Evolutionary conservation across 176 grass and related monocot genomes (phyloP).

Genomic region (Poa annua): DNA sequence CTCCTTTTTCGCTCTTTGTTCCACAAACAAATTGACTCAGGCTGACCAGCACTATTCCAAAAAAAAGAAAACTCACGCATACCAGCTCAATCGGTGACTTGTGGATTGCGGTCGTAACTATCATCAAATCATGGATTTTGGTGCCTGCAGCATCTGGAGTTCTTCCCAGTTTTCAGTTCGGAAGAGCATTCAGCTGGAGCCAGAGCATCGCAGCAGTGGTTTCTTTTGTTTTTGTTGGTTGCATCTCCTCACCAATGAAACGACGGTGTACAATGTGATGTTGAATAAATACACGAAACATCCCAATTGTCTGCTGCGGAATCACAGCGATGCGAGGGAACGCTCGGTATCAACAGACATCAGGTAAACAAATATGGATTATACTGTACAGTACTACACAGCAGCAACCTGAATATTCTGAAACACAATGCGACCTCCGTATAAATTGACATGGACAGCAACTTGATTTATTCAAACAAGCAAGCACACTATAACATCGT

Average conservation of each 20-base stretch:
- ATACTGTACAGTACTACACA: too few relatives aligned
- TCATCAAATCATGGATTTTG: not conserved
- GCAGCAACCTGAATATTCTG: not conserved
- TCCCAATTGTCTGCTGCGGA: not conserved
- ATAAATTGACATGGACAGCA: not conserved
- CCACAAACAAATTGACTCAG: too few relatives aligned
- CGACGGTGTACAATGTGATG: not conserved
- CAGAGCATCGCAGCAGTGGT: not conserved
- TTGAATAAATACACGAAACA: not conserved
- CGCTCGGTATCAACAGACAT: not conserved
- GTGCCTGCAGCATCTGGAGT: not conserved
- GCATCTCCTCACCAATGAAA: not conserved
- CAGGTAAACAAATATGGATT: constrained; percentile 1
- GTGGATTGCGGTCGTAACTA: not conserved
- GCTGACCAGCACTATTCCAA: too few relatives aligned
- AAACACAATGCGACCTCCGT: not conserved
- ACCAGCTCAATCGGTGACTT: too few relatives aligned
- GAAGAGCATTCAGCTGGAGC: not conserved
- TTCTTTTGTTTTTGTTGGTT: not conserved
- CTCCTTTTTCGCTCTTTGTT: too few relatives aligned
- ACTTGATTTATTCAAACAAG: constrained; percentile 23
- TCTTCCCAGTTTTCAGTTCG: not conserved
- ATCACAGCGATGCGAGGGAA: not conserved
- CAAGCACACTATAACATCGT: not conserved
- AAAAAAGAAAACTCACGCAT: too few relatives aligned